Percentiles rank a stretch among this genome's conserved stretches.
phyloP scores from a whole-genome alignment of 2,329 filamentous ascomycete species.

The Aspergillus tanneri region DNA sequence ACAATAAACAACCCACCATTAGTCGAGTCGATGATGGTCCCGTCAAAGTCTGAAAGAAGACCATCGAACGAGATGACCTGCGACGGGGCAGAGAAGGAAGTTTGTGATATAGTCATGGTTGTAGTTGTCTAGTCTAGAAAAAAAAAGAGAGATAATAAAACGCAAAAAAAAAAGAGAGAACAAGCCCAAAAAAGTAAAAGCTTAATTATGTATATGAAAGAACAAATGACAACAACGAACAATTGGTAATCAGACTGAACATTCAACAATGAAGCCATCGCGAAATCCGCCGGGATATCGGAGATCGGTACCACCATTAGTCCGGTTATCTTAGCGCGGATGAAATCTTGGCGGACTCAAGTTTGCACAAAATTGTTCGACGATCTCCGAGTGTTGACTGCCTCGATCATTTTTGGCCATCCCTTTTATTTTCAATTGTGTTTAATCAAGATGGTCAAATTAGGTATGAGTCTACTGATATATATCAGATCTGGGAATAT shows the following conservation, averaged over 20 bases:
- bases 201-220: not conserved
- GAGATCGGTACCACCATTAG: constrained; percentile 34
- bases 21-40: constrained; percentile 50
- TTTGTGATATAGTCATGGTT: constrained; percentile 33
- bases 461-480: constrained; percentile 32
- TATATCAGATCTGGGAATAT: not conserved
- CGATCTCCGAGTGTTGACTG: constrained; percentile 19
- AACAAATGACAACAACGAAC: not conserved
- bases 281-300: constrained; percentile 16
- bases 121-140: not conserved
- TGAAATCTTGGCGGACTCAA: constrained; percentile 33
- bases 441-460: constrained; percentile 41
- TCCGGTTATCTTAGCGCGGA: constrained; percentile 38
- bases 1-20: constrained; percentile 34
- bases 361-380: constrained; percentile 28
- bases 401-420: constrained; percentile 14
- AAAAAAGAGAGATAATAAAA: not conserved
- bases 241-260: not conserved
- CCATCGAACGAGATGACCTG: constrained; percentile 43
- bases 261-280: not conserved
- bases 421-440: constrained; percentile 16
- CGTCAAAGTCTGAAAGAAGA: constrained; percentile 50
- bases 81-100: constrained; percentile 42
- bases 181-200: not conserved
- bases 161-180: not conserved